phyloP scores from a whole-genome alignment of 2,329 filamentous ascomycete species.

The Pseudogymnoascus sp. region DNA sequence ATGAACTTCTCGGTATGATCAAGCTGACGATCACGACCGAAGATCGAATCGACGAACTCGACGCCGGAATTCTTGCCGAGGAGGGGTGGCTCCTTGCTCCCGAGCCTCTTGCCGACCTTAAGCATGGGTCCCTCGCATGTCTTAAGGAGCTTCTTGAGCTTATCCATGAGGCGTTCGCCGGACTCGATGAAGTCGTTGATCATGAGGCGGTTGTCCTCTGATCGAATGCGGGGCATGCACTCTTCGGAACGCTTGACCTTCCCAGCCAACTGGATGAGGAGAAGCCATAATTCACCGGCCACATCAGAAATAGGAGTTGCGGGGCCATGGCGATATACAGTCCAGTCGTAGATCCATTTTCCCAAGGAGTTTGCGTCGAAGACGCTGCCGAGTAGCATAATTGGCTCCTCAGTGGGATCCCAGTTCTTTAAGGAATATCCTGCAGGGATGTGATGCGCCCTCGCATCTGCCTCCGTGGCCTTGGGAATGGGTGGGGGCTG shows the following conservation, averaged over 20 bases:
- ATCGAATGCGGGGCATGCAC: constrained; percentile 63
- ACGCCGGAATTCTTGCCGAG: constrained; percentile 89
- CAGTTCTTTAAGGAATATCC: constrained; percentile 98
- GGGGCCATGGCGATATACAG: constrained; percentile 79
- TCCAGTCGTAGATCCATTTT: constrained; percentile 99
- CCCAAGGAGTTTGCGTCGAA: constrained; percentile 96
- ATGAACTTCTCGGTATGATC: constrained; percentile 90
- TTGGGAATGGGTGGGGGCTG: constrained; percentile 33
- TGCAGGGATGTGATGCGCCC: constrained; percentile 66
- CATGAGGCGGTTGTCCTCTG: constrained; percentile 66
- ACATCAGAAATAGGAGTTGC: constrained; percentile 80
- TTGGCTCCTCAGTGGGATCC: constrained; percentile 90
- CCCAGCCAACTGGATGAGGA: constrained; percentile 86
- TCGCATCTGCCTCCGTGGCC: constrained; percentile 54
- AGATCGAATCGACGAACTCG: constrained; percentile 94
- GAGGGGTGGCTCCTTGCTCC: constrained; percentile 44
- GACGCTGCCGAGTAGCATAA: constrained; percentile 87
- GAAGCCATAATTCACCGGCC: constrained; percentile 89
- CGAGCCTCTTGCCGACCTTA: constrained; percentile 70
- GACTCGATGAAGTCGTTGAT: constrained; percentile 86
- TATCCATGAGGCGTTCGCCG: constrained; percentile 78
- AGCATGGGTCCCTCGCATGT: constrained; percentile 93
- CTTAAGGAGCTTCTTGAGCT: constrained; percentile 81
- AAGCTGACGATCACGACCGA: constrained; percentile 83
- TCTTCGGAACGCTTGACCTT: constrained; percentile 91